These are phyloP conservation scores for Pleurotus tuber-regium DNA, from an alignment of 768 basidiomycete genomes.

Conservation along the genomic window DNA sequence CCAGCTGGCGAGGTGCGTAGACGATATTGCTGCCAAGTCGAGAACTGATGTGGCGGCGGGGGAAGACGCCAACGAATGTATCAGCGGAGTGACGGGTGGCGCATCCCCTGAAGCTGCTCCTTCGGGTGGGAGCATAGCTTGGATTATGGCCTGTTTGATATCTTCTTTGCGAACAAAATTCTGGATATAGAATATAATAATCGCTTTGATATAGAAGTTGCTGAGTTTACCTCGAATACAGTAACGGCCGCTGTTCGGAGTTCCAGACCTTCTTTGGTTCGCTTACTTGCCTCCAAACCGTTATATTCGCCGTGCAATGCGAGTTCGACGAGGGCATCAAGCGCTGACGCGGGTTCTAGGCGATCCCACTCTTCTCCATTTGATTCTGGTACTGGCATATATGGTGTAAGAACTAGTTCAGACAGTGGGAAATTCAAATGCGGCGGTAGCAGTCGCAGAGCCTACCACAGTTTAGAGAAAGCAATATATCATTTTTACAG, in stretches of 20 bases:
- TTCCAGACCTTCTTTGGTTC: constrained; percentile 66
- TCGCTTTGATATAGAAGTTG: background rate
- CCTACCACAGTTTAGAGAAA: constrained; percentile 25
- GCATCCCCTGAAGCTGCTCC: constrained; percentile 34
- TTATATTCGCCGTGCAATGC: constrained; percentile 88
- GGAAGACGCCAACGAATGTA: constrained; percentile 63
- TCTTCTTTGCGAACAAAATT: constrained; percentile 79
- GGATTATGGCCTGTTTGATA: constrained; percentile 63
- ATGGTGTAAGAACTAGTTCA: constrained; percentile 65
- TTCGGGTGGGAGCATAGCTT: constrained; percentile 67
- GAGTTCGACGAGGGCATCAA: constrained; percentile 80
- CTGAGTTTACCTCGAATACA: constrained; percentile 72
- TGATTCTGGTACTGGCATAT: constrained; percentile 76
- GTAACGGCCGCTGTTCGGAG: constrained; percentile 72
- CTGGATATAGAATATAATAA: constrained; percentile 29
- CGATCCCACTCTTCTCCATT: constrained; percentile 94
- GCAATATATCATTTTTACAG: too few species aligned
- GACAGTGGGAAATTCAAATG: constrained; percentile 62
- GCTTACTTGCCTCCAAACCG: constrained; percentile 55
- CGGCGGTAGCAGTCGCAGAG: constrained; percentile 44
- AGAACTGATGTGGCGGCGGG: constrained; percentile 54
- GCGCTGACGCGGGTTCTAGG: constrained; percentile 73
- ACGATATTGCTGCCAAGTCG: constrained; percentile 52
- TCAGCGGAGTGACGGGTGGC: constrained; percentile 60
- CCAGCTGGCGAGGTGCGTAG: constrained; percentile 72